Evolutionary conservation across 116 monocot species (phyloP).

Genomic region (Phalaenopsis hybrid): DNA sequence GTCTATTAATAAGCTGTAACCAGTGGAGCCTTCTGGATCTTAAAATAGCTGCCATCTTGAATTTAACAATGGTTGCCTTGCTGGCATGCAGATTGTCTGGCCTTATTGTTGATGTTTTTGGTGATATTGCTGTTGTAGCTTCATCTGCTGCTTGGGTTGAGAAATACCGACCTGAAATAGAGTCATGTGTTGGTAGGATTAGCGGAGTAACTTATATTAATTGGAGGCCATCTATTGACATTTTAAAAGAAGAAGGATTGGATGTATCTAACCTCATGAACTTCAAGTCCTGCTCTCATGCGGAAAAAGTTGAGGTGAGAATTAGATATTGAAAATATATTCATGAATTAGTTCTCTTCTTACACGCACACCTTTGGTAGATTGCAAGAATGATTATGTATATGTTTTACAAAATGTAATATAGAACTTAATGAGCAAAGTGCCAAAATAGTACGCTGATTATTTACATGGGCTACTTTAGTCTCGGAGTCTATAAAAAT

Average conservation of each 20-base stretch:
- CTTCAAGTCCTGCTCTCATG: constrained; percentile 11
- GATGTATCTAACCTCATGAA: constrained; percentile 39
- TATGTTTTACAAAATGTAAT: background rate
- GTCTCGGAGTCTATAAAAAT: too few relatives aligned
- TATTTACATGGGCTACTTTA: too few relatives aligned
- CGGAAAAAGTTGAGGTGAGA: constrained; percentile 55
- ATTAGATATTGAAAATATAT: background rate
- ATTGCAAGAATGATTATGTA: background rate
- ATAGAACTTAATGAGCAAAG: background rate
- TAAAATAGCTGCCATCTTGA: background rate
- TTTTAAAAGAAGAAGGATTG: constrained; percentile 91
- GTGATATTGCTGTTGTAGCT: constrained; percentile 83
- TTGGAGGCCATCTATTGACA: constrained; percentile 84
- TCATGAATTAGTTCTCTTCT: background rate
- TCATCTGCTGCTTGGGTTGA: constrained; percentile 99
- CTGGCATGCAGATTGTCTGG: constrained; percentile 71
- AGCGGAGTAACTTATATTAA: constrained; percentile 37
- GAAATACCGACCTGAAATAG: constrained; percentile 72
- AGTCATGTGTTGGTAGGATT: constrained; percentile 38
- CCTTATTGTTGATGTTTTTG: constrained; percentile 86
- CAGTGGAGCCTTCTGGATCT: background rate
- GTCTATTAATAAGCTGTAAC: background rate
- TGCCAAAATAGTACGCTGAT: too few relatives aligned
- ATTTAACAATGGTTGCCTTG: constrained; percentile 7
- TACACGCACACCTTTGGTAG: background rate